phyloP scores from a whole-genome alignment of 169 alveolate species.

The Toxoplasma gondii region DNA sequence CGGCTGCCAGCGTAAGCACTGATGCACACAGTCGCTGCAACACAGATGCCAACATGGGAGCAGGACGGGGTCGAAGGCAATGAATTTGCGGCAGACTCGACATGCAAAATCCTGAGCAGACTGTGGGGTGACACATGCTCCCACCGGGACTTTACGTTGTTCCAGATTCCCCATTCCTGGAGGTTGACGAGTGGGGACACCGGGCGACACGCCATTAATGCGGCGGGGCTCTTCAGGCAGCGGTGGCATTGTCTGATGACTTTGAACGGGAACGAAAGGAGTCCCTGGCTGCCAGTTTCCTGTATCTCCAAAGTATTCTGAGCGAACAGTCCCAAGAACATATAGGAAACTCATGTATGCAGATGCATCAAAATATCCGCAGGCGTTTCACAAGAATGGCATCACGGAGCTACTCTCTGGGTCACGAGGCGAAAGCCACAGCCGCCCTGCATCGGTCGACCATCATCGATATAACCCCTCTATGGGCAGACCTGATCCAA shows the following conservation, averaged over 20 bases:
- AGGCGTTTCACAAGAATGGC: too few relatives aligned
- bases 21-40: slow-evolving; percentile 2
- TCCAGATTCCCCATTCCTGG: not conserved
- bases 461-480: too few relatives aligned
- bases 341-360: too few relatives aligned
- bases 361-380: too few relatives aligned
- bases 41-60: slow-evolving; percentile 32
- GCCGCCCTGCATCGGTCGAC: too few relatives aligned
- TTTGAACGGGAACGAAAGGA: not conserved
- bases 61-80: slow-evolving; percentile 9
- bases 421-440: too few relatives aligned
- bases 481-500: too few relatives aligned
- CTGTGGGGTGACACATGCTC: not conserved
- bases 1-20: not conserved
- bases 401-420: too few relatives aligned
- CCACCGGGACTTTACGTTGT: not conserved
- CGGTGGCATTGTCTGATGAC: not conserved
- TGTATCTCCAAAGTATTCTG: not conserved
- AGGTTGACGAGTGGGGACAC: not conserved
- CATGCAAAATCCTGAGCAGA: slow-evolving; percentile 37
- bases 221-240: not conserved
- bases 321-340: not conserved
- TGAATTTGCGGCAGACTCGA: not conserved
- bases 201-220: not conserved
- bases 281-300: not conserved